phyloP scores from a whole-genome alignment of 2,329 filamentous ascomycete genomes.

The Trichoderma oligosporum region DNA sequence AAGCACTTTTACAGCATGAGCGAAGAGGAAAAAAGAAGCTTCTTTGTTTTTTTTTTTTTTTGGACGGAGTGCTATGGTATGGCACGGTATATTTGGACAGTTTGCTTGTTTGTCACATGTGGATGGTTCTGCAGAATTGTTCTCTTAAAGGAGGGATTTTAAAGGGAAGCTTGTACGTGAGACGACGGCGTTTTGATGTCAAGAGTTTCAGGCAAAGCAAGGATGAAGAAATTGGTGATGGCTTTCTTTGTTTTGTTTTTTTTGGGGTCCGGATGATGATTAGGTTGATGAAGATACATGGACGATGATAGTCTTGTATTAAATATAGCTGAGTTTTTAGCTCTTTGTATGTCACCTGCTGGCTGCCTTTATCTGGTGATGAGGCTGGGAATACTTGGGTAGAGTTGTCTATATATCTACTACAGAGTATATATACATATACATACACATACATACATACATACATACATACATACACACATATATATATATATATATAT shows the following conservation, averaged over 20 bases:
- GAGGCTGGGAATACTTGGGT: neutral
- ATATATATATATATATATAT: too few relatives aligned
- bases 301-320: slow-evolving; percentile 1
- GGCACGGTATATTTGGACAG: slow-evolving; percentile 14
- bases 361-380: neutral
- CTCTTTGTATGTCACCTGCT: neutral
- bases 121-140: neutral
- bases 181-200: slow-evolving; percentile 15
- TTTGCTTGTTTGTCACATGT: slow-evolving; percentile 2
- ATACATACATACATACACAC: too few relatives aligned
- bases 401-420: neutral
- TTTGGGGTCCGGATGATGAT: neutral
- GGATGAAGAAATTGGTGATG: slow-evolving; percentile 1
- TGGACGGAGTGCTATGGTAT: slow-evolving; percentile 12
- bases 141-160: neutral
- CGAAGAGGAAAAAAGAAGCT: neutral
- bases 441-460: neutral
- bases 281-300: slow-evolving; percentile 1
- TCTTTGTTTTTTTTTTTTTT: neutral
- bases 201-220: neutral
- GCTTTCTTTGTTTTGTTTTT: neutral
- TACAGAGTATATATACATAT: neutral
- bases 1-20: neutral
- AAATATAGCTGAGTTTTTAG: neutral
- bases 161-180: slow-evolving; percentile 9